Evolutionary conservation across 1,284 basidiomycete genomes (phyloP).

Genomic region (Ceratorhiza oryzae-sativae): DNA sequence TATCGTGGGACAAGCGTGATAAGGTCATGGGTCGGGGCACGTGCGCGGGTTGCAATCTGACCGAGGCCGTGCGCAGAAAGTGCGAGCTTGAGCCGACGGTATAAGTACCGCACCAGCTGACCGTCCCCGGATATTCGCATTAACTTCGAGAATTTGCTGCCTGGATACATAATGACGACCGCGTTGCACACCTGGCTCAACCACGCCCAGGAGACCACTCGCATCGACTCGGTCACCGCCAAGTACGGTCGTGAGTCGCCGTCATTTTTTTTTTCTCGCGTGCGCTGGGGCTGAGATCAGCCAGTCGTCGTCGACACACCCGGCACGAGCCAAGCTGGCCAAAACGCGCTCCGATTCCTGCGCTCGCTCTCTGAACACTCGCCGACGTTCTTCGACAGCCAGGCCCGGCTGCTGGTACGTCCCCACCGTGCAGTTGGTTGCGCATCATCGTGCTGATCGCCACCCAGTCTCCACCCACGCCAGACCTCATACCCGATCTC

Average conservation of each 20-base stretch:
- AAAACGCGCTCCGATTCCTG: slow-evolving; percentile 36
- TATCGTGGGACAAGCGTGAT: neutral
- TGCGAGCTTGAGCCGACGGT: slow-evolving; percentile 34
- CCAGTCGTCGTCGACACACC: slow-evolving; percentile 32
- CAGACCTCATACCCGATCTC: slow-evolving; percentile 4
- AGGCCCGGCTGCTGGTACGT: slow-evolving; percentile 15
- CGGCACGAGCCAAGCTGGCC: slow-evolving; percentile 26
- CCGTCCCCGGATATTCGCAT: neutral
- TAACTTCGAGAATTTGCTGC: neutral
- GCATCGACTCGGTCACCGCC: slow-evolving; percentile 29
- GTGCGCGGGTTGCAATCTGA: slow-evolving; percentile 19
- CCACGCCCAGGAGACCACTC: slow-evolving; percentile 31
- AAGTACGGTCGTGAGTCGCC: slow-evolving; percentile 31
- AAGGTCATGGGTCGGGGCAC: slow-evolving; percentile 23
- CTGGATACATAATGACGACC: slow-evolving; percentile 12
- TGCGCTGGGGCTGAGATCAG: neutral
- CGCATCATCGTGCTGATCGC: neutral
- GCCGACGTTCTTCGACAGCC: slow-evolving; percentile 33
- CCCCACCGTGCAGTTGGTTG: neutral
- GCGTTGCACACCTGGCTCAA: slow-evolving; percentile 27
- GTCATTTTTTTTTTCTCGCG: neutral
- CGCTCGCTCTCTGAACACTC: slow-evolving; percentile 36
- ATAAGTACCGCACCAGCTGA: slow-evolving; percentile 19
- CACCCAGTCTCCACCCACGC: slow-evolving; percentile 12
- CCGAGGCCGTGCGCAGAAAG: slow-evolving; percentile 14